A percentile compares a stretch with the other conserved stretches of the same genome.
phyloP scores from a whole-genome alignment of 2,329 filamentous ascomycete species.

The Calonectria pteridis region DNA sequence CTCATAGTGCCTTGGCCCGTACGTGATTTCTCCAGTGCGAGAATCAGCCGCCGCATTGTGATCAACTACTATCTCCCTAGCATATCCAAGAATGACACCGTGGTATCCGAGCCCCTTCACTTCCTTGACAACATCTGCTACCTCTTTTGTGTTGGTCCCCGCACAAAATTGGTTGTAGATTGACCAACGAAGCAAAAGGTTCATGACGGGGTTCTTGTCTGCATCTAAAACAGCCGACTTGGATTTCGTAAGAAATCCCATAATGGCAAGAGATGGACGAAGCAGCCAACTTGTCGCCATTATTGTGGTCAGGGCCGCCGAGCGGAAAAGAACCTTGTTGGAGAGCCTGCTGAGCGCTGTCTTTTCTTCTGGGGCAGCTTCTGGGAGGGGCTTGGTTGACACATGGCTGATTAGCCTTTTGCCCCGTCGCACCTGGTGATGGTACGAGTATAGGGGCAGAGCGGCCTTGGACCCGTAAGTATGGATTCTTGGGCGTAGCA shows the following conservation, averaged over 20 bases:
- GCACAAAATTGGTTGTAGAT: conserved; percentile 71
- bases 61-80: conserved; percentile 59
- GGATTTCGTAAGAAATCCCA: conserved; percentile 40
- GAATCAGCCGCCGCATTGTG: conserved; percentile 34
- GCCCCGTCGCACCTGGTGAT: not conserved
- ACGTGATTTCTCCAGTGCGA: conserved; percentile 13
- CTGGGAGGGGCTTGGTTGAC: conserved; percentile 4
- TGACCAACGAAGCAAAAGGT: conserved; percentile 57
- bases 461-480: not conserved
- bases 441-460: not conserved
- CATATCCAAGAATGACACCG: conserved; percentile 66
- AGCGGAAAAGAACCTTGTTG: conserved; percentile 39
- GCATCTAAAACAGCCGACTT: conserved; percentile 57
- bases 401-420: conserved; percentile 23
- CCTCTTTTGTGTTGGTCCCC: conserved; percentile 61
- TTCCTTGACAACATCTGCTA: conserved; percentile 56
- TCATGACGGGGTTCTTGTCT: conserved; percentile 53
- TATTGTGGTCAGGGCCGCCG: conserved; percentile 42
- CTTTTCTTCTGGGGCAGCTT: not conserved
- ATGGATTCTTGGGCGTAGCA: conserved; percentile 15
- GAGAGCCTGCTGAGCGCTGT: conserved; percentile 40
- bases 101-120: conserved; percentile 64
- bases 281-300: conserved; percentile 44
- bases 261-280: conserved; percentile 40
- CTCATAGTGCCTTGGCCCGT: conserved; percentile 28